Conservation (phyloP, 129 eudicot species). For the Pittosporum tobira region DNA sequence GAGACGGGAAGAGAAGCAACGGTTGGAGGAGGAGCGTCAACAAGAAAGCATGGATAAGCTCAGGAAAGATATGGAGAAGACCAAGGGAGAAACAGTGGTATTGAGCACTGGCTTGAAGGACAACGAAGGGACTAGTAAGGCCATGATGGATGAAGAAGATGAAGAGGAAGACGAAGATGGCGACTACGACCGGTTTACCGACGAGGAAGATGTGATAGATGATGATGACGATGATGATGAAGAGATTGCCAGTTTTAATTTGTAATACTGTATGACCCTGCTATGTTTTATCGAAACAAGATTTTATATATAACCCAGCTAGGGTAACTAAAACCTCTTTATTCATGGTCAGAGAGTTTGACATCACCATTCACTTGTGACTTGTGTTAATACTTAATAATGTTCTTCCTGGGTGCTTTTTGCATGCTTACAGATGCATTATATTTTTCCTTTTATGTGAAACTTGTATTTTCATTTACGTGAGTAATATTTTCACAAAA, state of each 20-base stretch:
- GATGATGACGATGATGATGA: conserved; percentile 42
- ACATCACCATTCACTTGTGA: no score
- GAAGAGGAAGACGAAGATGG: conserved; percentile 43
- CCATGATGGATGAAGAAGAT: conserved; percentile 42
- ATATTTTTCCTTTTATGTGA: no score
- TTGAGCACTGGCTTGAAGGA: conserved; percentile 82
- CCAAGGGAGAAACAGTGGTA: conserved; percentile 72
- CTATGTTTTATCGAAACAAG: background rate
- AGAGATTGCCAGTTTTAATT: conserved; percentile 46
- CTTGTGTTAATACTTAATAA: no score
- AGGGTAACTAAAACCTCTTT: background rate
- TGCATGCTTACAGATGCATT: no score
- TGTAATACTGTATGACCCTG: conserved; percentile 13
- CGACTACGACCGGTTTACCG: conserved; percentile 26
- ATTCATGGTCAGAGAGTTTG: background rate
- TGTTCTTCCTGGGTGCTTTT: background rate
- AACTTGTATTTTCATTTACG: no score
- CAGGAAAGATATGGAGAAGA: conserved; percentile 85
- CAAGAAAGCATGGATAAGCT: conserved; percentile 85
- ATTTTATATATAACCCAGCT: conserved; percentile 15
- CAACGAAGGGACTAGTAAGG: conserved; percentile 17
- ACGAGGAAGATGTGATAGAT: conserved; percentile 41
- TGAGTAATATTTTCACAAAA: no score
- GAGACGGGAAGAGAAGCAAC: conserved; percentile 67
- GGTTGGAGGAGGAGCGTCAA: conserved; percentile 72